Evolutionary conservation across 352 stramenopile genomes (phyloP), one percentile per base, ranked within the genome.

Genomic region (Thalassiosira oceanica): DNA sequence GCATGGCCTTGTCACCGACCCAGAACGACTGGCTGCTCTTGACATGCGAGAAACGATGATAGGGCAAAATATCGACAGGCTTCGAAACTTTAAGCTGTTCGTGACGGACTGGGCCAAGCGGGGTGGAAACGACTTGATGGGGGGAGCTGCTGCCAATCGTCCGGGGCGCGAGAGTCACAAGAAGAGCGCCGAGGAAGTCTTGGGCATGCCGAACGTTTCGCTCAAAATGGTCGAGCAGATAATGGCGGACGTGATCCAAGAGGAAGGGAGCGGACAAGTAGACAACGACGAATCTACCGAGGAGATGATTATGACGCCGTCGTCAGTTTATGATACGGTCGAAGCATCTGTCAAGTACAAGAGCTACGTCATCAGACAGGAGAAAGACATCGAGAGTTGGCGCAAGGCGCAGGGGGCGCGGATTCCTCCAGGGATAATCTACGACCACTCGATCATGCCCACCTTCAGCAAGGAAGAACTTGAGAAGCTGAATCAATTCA

Each of bases 381-480:
- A 94, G 56, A 94, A 95, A 56, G 96, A 99, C 76, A 98, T 99
- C 73, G 92, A 96, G 55, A 93, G 92, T 23, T 98, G 96, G 83
- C 84, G 94, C 37, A 91, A 93, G 61, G 96, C 96, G 35, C 91
- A 98, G 78, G 93, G 95, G 57, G 85, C 97, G 18, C 65, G 84
- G 46, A 97, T 99, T 60, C 96, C 96, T 11, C 81, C 89, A 6
- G 93, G 94, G 74, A 88, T 98, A 35, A 81, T 95, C 66, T 98
- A 98, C 76, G 82, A 84, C 36, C 75, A 83, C 43, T 65, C 80
- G 31, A 62, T 60, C 36, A 91, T 98, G 61, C 94, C 94, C n/a
- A 96, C 96, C 49, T 92, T 98, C 58, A 97, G 93, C 28, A 96
- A 93, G 61, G 96, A 98, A 78, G 96, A 98, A 61, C 61, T 89